Conservation (phyloP, 306 rosid genomes). For the Morella rubra region DNA sequence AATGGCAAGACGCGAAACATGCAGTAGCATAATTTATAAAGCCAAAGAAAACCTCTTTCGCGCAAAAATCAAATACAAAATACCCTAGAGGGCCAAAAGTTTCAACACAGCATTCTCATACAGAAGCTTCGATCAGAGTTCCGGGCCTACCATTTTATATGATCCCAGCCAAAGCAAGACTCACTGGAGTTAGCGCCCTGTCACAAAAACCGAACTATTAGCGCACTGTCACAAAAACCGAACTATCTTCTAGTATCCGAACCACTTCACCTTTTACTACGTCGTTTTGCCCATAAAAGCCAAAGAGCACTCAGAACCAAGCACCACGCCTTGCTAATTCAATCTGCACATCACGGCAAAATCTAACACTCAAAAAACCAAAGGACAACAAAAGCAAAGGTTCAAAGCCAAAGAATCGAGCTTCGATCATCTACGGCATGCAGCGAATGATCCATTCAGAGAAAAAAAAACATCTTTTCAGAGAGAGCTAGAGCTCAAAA, state of each 20-base stretch:
- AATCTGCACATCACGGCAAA: conserved; percentile 17
- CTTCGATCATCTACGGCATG: conserved; percentile 15
- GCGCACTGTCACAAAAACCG: too few species aligned
- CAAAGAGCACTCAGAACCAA: conserved; percentile 28
- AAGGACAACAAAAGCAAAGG: not conserved
- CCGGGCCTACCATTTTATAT: conserved; percentile 45
- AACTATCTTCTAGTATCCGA: conserved; percentile 6
- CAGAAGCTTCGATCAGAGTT: conserved; percentile 24
- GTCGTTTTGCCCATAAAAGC: conserved; percentile 11
- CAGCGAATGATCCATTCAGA: conserved; percentile 10
- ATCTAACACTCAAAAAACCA: conserved; percentile 19
- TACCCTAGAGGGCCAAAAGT: not conserved
- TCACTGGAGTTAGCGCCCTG: conserved; percentile 26
- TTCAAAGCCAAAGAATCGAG: conserved; percentile 16
- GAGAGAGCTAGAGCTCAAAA: not conserved
- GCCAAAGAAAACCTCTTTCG: not conserved
- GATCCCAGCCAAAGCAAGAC: conserved; percentile 10
- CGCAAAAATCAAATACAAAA: not conserved
- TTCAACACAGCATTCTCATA: conserved; percentile 22
- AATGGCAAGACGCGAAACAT: not conserved
- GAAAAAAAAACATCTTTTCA: conserved; percentile 2
- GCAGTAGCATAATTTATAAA: conserved; percentile 17
- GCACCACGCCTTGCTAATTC: conserved; percentile 17
- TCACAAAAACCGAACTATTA: too few species aligned
- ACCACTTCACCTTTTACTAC: conserved; percentile 26